phyloP scores from a whole-genome alignment of 352 stramenopile genomes.

The Pythium brachiatum region DNA sequence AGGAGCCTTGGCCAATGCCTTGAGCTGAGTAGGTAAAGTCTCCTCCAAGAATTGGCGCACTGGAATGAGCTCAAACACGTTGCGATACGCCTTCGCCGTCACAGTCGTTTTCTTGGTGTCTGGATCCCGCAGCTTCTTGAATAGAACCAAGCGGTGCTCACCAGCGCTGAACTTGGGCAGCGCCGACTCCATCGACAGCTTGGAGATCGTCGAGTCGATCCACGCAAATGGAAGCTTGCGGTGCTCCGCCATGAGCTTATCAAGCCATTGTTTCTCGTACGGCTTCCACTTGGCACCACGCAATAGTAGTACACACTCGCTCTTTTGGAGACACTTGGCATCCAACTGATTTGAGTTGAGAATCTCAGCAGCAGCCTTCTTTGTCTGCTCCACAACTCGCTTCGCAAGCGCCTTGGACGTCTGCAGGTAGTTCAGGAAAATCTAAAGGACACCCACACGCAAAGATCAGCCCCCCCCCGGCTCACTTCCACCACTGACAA shows the following conservation, averaged over 20 bases:
- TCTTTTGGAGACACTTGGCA: constrained; percentile 57
- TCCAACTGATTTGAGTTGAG: constrained; percentile 69
- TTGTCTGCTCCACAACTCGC: constrained; percentile 49
- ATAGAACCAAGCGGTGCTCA: constrained; percentile 70
- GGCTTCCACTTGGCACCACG: constrained; percentile 49
- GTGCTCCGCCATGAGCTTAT: constrained; percentile 52
- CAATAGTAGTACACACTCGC: constrained; percentile 64
- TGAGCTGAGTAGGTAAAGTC: constrained; percentile 35
- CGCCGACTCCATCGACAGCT: constrained; percentile 68
- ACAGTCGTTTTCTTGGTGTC: constrained; percentile 36
- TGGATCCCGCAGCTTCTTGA: constrained; percentile 45
- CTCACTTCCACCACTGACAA: no score
- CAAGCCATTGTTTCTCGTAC: constrained; percentile 75
- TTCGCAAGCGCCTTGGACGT: constrained; percentile 56
- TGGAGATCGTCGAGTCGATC: constrained; percentile 60
- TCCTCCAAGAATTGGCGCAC: constrained; percentile 60
- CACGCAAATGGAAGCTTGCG: constrained; percentile 68
- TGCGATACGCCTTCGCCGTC: constrained; percentile 55
- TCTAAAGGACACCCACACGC: constrained; percentile 18
- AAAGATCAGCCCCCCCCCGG: no score
- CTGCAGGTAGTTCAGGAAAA: constrained; percentile 70
- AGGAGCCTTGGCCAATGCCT: constrained; percentile 47
- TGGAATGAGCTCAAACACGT: constrained; percentile 55
- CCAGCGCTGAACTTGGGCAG: constrained; percentile 36
- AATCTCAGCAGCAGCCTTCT: constrained; percentile 55